Conservation (phyloP, 805 yeast genomes). For the Starmerella roubikii region DNA sequence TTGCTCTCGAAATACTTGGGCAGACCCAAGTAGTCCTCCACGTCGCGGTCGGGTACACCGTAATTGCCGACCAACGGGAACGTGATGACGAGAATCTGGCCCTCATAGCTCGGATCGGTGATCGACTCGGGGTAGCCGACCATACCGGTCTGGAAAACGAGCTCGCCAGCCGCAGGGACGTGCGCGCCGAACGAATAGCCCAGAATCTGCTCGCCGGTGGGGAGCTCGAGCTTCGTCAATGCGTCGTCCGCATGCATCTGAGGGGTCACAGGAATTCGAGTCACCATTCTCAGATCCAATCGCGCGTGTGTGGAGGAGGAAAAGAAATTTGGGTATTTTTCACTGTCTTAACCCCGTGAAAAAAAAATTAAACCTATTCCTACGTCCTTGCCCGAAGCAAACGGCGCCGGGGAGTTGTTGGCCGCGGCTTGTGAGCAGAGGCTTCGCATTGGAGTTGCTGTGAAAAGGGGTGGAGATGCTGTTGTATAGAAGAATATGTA, state of each 20-base stretch:
- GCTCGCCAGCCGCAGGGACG: constrained; percentile 81
- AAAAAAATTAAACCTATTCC: background rate
- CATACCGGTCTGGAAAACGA: constrained; percentile 99
- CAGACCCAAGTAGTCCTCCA: constrained; percentile 57
- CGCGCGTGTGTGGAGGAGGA: constrained; percentile 1
- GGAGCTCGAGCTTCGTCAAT: constrained; percentile 75
- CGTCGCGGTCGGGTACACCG: constrained; percentile 89
- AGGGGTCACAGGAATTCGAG: constrained; percentile 73
- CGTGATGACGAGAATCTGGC: constrained; percentile 91
- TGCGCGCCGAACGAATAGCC: constrained; percentile 97
- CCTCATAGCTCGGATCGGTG: constrained; percentile 96
- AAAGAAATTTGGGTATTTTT: no score
- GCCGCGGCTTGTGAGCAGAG: no score
- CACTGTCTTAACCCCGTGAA: no score
- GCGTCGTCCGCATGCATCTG: constrained; percentile 75
- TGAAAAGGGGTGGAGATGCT: no score
- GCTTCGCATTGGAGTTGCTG: no score
- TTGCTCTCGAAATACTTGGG: constrained; percentile 91
- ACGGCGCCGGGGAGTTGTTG: no score
- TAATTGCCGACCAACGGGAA: constrained; percentile 96
- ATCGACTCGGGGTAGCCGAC: constrained; percentile 97
- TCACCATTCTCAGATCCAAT: constrained; percentile 8
- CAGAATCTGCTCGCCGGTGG: constrained; percentile 72
- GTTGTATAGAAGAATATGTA: no score
- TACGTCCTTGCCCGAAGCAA: no score